phyloP scores from a whole-genome alignment of 257 asterid genomes.

The Solanum raphanifolium region DNA sequence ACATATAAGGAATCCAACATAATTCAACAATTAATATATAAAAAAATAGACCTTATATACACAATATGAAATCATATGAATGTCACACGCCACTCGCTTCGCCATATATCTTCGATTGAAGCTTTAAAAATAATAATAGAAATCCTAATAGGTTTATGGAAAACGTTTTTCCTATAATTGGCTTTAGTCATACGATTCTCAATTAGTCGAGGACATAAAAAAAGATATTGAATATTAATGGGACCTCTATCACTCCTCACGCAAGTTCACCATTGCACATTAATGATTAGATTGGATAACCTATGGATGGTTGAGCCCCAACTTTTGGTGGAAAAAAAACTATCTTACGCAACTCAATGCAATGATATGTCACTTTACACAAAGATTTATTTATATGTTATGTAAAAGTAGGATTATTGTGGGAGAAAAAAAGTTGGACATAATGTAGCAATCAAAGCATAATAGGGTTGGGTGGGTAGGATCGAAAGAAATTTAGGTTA shows the following conservation, averaged over 20 bases:
- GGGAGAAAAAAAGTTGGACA: neutral
- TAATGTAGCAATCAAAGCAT: slow-evolving; percentile 11
- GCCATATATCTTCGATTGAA: neutral
- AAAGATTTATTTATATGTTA: neutral
- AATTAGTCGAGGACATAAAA: neutral
- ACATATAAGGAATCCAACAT: neutral
- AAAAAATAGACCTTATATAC: neutral
- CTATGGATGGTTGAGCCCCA: neutral
- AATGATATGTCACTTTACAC: slow-evolving; percentile 8
- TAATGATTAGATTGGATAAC: neutral
- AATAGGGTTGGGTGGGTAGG: neutral
- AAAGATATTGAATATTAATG: neutral
- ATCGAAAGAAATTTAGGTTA: neutral
- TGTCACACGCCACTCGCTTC: neutral
- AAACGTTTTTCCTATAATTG: neutral
- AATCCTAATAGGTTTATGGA: neutral
- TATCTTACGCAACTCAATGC: slow-evolving; percentile 3
- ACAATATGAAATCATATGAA: neutral
- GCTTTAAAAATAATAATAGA: neutral
- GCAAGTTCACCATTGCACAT: neutral
- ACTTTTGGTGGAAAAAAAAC: neutral
- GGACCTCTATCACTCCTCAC: neutral
- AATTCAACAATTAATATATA: neutral
- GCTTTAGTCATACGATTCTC: neutral
- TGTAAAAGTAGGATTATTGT: neutral